Conservation (phyloP, 2,329 filamentous ascomycete genomes). For the Lithohypha guttulata region DNA sequence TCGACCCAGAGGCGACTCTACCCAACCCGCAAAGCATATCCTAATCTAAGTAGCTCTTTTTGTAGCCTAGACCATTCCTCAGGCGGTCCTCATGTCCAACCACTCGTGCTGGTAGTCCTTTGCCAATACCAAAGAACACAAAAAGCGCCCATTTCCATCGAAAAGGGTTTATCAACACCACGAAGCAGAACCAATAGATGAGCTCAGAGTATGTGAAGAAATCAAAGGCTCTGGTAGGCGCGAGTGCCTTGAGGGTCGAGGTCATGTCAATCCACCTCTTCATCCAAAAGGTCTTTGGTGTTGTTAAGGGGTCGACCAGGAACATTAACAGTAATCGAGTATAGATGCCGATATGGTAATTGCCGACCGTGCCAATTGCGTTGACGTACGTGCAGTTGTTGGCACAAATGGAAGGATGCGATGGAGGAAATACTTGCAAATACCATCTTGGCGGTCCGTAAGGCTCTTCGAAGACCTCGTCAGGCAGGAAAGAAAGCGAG, state of each 20-base stretch:
- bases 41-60: constrained; percentile 10
- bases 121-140: constrained; percentile 66
- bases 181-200: constrained; percentile 76
- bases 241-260: constrained; percentile 54
- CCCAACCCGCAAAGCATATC: too few species aligned
- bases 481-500: constrained; percentile 60
- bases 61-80: constrained; percentile 40
- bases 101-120: constrained; percentile 53
- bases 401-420: constrained; percentile 60
- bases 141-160: constrained; percentile 84
- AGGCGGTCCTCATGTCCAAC: constrained; percentile 56
- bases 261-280: constrained; percentile 81
- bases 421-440: constrained; percentile 71
- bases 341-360: constrained; percentile 86
- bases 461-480: constrained; percentile 59
- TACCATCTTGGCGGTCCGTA: constrained; percentile 82
- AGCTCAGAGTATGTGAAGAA: constrained; percentile 84
- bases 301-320: constrained; percentile 63
- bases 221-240: constrained; percentile 68
- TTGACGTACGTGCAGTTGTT: constrained; percentile 78
- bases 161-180: constrained; percentile 70
- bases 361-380: constrained; percentile 71
- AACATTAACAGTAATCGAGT: constrained; percentile 81
- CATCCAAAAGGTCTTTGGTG: constrained; percentile 65
- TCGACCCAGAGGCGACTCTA: too few species aligned